Base-by-base conservation (phyloP, 179 eudicot species). In the Beta macrorhiza region DNA sequence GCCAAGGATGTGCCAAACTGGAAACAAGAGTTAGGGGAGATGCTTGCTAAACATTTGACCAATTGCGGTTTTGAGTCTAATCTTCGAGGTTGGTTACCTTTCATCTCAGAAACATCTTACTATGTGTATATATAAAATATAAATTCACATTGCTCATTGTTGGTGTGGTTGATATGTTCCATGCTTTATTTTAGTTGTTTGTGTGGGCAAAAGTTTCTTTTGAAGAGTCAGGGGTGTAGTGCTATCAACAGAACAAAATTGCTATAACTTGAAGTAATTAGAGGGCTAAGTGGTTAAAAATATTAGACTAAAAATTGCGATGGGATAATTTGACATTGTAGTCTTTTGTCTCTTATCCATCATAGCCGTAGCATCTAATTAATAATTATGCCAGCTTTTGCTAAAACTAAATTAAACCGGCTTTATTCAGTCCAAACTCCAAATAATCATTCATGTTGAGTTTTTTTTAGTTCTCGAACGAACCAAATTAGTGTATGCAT, bases 1-100 rank as follows among this genome's bases (percentile, higher is more conserved):
- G 97, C 95, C 82, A 97, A 83, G 88, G 91, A 67, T 82, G 84
- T 76, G 67, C 92, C 95, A 6, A 88, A 92, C 81, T 97, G 99
- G 99, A 88, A 84, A 80, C 84, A 89, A 86, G 89, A 87, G 61
- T 62, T 97, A 58, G 99, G 98, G 81, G 97, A 91, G 82, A 81
- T 85, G 81, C 96, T 97, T 68, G 99, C 99, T 32, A 89, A 87
- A 84, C 97, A 97, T 83, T 92, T 97, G 91, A 94, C 97, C 12
- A 90, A 81, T 69, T 92, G 95, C 83, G 99, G 99, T 51, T 97
- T 92, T 71, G 83, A 85, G 79, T 91, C 99, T 37, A 94, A 90
- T 61, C 91, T 90, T 80, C 91, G 95, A 89, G 98, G 99, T 94
- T 78, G 83, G 85, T 69, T 76, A 22, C 71, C 79, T 56, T 55